Evolutionary conservation across 208 protist genomes (phyloP).

Genomic region (Leishmania amazonensis): DNA sequence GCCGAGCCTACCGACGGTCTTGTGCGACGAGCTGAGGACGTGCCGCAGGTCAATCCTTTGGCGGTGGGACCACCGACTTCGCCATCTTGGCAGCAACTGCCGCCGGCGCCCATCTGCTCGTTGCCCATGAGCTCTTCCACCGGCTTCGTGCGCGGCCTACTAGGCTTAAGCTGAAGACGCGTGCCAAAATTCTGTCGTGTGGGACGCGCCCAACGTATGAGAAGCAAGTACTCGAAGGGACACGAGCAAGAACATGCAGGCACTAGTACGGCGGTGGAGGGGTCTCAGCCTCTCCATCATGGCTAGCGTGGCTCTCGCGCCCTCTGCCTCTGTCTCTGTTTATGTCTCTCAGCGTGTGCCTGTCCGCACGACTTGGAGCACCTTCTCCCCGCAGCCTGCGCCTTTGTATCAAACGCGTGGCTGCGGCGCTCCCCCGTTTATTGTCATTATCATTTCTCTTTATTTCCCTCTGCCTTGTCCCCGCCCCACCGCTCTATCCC

Average conservation of each 20-base stretch:
- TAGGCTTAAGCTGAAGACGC: conserved; percentile 19
- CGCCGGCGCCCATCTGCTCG: conserved; percentile 1
- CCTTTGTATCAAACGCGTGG: not conserved
- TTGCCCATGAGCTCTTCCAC: conserved; percentile 29
- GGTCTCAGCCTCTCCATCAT: not conserved
- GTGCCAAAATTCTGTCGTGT: not conserved
- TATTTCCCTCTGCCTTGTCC: not conserved
- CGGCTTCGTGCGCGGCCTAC: conserved; percentile 26
- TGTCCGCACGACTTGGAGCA: not conserved
- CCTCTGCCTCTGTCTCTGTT: not conserved
- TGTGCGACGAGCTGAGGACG: not conserved
- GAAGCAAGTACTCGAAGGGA: not conserved
- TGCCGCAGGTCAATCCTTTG: not conserved
- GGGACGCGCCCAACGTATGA: not conserved
- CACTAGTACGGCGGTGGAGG: not conserved
- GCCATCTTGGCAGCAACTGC: not conserved
- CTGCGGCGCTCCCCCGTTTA: not conserved
- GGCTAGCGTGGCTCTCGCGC: not conserved
- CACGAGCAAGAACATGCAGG: not conserved
- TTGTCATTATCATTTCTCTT: not conserved
- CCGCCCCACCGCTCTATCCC: not conserved
- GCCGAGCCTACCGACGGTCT: not conserved
- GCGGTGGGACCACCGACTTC: not conserved
- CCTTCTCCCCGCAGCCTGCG: not conserved
- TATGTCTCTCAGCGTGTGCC: not conserved